A percentile compares a stretch with the other conserved stretches of the same genome.
phyloP scores from a whole-genome alignment of 805 yeast genomes.

The Candida mattraensis region DNA sequence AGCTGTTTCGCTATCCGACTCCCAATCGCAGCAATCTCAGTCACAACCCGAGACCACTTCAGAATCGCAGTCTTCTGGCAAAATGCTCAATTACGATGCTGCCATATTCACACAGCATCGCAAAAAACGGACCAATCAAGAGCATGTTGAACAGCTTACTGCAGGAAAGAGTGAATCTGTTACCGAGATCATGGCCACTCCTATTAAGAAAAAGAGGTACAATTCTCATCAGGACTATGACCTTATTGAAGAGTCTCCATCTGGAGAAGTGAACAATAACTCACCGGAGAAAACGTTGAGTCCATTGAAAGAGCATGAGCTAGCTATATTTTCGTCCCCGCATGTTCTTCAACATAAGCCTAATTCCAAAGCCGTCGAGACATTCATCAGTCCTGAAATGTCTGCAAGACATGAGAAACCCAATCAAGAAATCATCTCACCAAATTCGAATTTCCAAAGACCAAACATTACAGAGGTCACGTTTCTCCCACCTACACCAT shows the following conservation, averaged over 20 bases:
- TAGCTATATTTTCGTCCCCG: too few species aligned
- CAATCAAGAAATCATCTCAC: too few species aligned
- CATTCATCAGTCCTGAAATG: too few species aligned
- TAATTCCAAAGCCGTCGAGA: too few species aligned
- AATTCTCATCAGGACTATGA: slow-evolving; percentile 4
- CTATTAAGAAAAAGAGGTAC: slow-evolving; percentile 20
- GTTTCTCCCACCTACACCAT: not conserved
- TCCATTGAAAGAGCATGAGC: slow-evolving; percentile 3
- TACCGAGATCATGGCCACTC: slow-evolving; percentile 33
- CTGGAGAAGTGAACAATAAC: slow-evolving; percentile 2
- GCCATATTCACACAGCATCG: slow-evolving; percentile 23
- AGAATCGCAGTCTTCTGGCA: not conserved
- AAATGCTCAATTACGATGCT: not conserved
- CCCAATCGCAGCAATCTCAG: slow-evolving; percentile 10
- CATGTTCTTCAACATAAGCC: too few species aligned
- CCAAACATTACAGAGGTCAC: too few species aligned
- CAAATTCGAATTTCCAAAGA: too few species aligned
- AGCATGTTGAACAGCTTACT: not conserved
- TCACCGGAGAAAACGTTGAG: too few species aligned
- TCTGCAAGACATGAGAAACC: too few species aligned
- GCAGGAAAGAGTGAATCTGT: not conserved
- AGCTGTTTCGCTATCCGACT: slow-evolving; percentile 4
- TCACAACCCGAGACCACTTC: slow-evolving; percentile 6
- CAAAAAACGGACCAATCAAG: slow-evolving; percentile 14
- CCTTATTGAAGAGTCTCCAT: slow-evolving; percentile 26